phyloP scores from a whole-genome alignment of 1,139 yeast genomes.

The Kluyveromyces sp. region DNA sequence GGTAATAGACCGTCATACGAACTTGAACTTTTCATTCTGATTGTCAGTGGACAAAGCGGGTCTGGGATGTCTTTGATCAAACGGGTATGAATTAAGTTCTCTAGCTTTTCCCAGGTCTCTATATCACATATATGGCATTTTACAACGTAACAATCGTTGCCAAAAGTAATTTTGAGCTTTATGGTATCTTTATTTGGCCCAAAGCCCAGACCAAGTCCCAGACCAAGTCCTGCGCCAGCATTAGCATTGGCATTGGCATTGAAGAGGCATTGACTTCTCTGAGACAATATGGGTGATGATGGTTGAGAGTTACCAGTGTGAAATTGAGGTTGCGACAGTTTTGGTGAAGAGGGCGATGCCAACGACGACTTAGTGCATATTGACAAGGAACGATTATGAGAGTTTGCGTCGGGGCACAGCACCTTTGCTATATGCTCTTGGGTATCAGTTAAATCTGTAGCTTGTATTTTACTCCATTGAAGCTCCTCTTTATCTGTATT shows the following conservation, averaged over 20 bases:
- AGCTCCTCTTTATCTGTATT: neutral
- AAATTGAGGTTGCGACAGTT: neutral
- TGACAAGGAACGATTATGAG: neutral
- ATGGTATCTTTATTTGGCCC: neutral
- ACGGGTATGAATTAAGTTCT: neutral
- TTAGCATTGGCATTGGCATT: too few species aligned
- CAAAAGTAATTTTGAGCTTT: constrained; percentile 8
- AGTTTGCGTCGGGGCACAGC: neutral
- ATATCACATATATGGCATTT: constrained; percentile 5
- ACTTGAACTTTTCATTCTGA: neutral
- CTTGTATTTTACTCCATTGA: neutral
- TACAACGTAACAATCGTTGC: constrained; percentile 9
- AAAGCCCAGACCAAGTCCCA: neutral
- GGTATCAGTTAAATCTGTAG: neutral
- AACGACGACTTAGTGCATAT: neutral
- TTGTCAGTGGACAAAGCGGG: neutral
- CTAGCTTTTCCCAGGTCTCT: constrained; percentile 4
- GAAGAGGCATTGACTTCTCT: neutral
- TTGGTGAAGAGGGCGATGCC: neutral
- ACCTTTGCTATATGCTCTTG: neutral
- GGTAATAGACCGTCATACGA: neutral
- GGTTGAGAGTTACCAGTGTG: neutral
- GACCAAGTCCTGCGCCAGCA: neutral
- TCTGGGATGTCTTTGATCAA: constrained; percentile 3
- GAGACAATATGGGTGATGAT: neutral